phyloP scores from a whole-genome alignment of 2,329 filamentous ascomycete species.

The Cytospora piceae region DNA sequence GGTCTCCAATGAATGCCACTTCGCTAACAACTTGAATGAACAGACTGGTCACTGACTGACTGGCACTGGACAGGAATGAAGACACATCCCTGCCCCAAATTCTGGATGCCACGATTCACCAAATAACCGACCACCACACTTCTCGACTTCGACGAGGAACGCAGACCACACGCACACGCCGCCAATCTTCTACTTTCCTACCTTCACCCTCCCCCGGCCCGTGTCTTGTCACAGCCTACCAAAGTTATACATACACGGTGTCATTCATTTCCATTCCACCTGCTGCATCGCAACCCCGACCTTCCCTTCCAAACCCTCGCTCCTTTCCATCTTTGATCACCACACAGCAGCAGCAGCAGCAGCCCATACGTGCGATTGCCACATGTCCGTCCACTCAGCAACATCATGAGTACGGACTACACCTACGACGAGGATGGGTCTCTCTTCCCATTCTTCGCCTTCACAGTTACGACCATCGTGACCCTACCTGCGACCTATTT shows the following conservation, averaged over 20 bases:
- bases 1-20: not conserved
- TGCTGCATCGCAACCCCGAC: constrained; percentile 8
- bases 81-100: constrained; percentile 1
- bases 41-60: too few relatives aligned
- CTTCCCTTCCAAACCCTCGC: constrained; percentile 7
- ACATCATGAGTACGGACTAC: constrained; percentile 89
- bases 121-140: not conserved
- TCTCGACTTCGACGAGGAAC: not conserved
- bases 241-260: not conserved
- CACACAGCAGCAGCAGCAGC: not conserved
- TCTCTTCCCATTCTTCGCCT: constrained; percentile 99
- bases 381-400: constrained; percentile 40
- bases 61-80: not conserved
- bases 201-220: not conserved
- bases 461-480: constrained; percentile 84
- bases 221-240: constrained; percentile 1
- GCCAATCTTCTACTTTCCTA: constrained; percentile 2
- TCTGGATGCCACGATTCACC: constrained; percentile 5
- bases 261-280: constrained; percentile 29
- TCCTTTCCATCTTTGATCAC: constrained; percentile 1
- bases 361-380: constrained; percentile 2
- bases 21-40: not conserved
- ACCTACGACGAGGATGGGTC: constrained; percentile 97
- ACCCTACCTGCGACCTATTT: constrained; percentile 90
- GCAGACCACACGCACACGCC: not conserved